Base-by-base conservation (phyloP, 2,329 filamentous ascomycete species). In the Rutstroemia sp. region DNA sequence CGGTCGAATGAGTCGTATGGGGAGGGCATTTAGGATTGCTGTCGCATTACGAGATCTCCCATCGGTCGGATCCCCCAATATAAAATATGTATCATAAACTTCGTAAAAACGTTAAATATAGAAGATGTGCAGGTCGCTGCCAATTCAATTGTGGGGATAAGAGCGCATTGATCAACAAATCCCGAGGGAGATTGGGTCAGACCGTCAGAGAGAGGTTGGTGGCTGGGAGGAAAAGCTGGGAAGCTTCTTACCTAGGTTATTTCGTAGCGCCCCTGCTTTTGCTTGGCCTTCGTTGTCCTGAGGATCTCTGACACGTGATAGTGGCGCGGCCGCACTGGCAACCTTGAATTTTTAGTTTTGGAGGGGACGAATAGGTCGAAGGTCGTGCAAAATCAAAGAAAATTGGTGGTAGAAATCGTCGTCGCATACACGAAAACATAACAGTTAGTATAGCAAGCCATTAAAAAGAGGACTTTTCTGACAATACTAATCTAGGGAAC, bases 1-100 rank as follows among this genome's bases (percentile, higher is more conserved):
- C 65, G 73, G 68, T 81, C 74, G 70, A 76, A 75, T 67, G 77
- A 76, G 75, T 88, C 82, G 79, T 85, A 83, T 60, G 81, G 80
- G 78, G 82, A 82, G 61, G 81, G 81, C 81, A 84, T 84, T 73
- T 73, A 72, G 66, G 66, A 49, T 66, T 65, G 48, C 53, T 55
- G 58, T 42, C 34, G 59, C 61, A 65, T 66, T 57, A 48, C 54
- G 30, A 34, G 61, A 57, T 60, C 51, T 57, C 60, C 42, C 51
- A 54, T 49, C 48, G 51, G 48, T 49, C n/a, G 49, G n/a, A 49
- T 39, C 51, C 21, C 21, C 44, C 25, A 21, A 49, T 17, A 48
- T 19, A 12, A 30, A 46, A n/a, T 30, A 39, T 23, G 16, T 21
- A 30, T 49, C 51, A 46, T 49, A 54, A 54, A 49, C 10, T 17